These are phyloP conservation scores for Omphalotus olearius DNA, from an alignment of 1,284 basidiomycete species.

Conservation along the genomic window DNA sequence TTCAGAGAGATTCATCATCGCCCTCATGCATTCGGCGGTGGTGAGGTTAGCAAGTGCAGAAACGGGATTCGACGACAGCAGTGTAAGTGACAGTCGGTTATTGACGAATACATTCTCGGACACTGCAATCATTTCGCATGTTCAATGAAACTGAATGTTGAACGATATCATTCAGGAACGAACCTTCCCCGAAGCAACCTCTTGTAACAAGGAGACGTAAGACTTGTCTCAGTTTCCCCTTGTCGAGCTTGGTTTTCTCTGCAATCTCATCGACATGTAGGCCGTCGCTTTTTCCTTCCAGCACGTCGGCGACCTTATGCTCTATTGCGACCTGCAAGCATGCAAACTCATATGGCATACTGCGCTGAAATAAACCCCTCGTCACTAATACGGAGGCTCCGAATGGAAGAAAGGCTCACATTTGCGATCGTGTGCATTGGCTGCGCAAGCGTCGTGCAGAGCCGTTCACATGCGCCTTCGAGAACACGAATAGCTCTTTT, in stretches of 20 bases:
- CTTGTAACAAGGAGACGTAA: constrained; percentile 31
- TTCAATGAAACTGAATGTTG: too few relatives aligned
- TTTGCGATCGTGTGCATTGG: constrained; percentile 28
- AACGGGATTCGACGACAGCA: constrained; percentile 10
- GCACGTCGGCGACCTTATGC: constrained; percentile 28
- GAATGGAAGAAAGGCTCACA: constrained; percentile 19
- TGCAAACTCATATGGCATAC: constrained; percentile 20
- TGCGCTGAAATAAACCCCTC: neutral
- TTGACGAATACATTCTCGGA: constrained; percentile 12
- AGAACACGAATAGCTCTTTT: constrained; percentile 24
- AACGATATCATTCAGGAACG: constrained; percentile 7
- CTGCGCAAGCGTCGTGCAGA: constrained; percentile 25
- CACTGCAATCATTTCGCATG: neutral
- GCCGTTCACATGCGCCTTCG: constrained; percentile 29
- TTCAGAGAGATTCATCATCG: constrained; percentile 4
- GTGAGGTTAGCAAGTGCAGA: neutral
- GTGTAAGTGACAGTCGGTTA: constrained; percentile 10
- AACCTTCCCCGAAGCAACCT: constrained; percentile 36
- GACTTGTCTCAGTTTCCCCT: constrained; percentile 29
- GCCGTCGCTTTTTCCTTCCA: constrained; percentile 22
- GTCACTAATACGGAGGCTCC: neutral
- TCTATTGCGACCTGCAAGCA: constrained; percentile 24
- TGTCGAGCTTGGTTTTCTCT: constrained; percentile 23
- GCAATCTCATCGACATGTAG: constrained; percentile 28
- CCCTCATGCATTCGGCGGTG: constrained; percentile 7